Base-by-base conservation (phyloP, 2,329 filamentous ascomycete genomes). In the Colletotrichum lini region DNA sequence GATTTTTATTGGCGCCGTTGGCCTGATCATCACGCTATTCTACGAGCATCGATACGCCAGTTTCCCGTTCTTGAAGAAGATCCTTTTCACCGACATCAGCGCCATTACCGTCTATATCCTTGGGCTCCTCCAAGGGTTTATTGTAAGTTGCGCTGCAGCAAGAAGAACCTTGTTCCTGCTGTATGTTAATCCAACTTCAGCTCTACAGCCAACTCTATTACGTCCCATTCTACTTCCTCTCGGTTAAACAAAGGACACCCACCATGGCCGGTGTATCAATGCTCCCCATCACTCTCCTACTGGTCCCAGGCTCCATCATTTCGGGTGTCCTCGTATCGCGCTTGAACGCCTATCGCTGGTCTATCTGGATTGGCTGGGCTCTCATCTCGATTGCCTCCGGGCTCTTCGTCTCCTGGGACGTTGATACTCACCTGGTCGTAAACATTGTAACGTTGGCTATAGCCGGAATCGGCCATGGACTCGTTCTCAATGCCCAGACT, bases 1-100 rank as follows among this genome's bases (percentile, higher is more conserved):
- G 0, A 75, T 88, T n/a, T 67, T 86, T 3, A 68, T 86, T 4
- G 85, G 86, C 0, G 21, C 82, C 0, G 38, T 79, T 2, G 84
- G 84, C 8, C 73, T 87, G 3, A 62, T 80, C 3, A 69, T 75
- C 0, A 82, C 85, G 44, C 68, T 78, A 6, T 56, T 80, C 9
- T 86, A 81, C 77, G 83, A 86, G 72, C 71, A 71, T 4, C 75
- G 74, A 47, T 69, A 74, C 15, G 79, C 81, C 1, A 72, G 67
- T 6, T 72, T 79, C 18, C 81, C 80, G 1, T 79, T 81, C 65
- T 74, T 82, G 10, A 75, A 75, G 7, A 77, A 75, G 18, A 71
- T 67, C 0, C 73, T 82, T 16, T 82, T 81, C 70, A 54, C 65
- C 16, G 77, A 78, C 40, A 15, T 70, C 1, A 78, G 76, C 30